Conservation (phyloP, 208 protist species). For the Leishmania turanica region DNA sequence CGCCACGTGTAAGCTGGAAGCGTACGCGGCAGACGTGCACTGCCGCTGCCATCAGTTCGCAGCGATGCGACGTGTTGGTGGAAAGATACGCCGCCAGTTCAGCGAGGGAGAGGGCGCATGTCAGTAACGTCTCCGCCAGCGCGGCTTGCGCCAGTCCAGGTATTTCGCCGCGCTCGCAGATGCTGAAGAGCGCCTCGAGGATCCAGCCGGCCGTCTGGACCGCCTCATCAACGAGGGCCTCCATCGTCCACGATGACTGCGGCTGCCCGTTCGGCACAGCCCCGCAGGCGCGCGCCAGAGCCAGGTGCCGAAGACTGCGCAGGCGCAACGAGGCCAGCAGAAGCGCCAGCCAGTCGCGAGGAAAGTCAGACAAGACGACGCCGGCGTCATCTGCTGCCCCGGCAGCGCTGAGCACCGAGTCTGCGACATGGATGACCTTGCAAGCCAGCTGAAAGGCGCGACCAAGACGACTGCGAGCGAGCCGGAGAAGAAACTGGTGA, state of each 20-base stretch:
- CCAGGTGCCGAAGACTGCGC: conserved; percentile 35
- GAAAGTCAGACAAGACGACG: conserved; percentile 10
- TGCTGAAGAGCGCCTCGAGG: conserved; percentile 14
- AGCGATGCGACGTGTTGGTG: conserved; percentile 19
- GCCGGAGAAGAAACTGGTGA: not conserved
- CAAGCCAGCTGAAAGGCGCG: not conserved
- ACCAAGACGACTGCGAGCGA: not conserved
- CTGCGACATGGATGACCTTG: conserved; percentile 22
- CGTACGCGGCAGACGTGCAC: conserved; percentile 25
- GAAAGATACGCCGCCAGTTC: conserved; percentile 27
- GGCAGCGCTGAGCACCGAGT: conserved; percentile 18
- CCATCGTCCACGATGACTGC: not conserved
- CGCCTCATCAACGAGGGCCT: conserved; percentile 7
- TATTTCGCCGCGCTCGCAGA: conserved; percentile 3
- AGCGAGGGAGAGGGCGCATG: conserved; percentile 19
- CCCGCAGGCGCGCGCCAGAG: conserved; percentile 12
- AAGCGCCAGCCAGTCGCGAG: conserved; percentile 11
- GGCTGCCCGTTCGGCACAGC: not conserved
- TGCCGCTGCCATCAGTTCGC: conserved; percentile 20
- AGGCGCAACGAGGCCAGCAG: conserved; percentile 28
- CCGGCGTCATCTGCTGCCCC: not conserved
- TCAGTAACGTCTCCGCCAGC: conserved; percentile 21
- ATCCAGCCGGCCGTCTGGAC: conserved; percentile 13
- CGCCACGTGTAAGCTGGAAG: not conserved
- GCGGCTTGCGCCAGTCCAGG: conserved; percentile 8